A percentile compares a stretch with the other conserved stretches of the same genome.
phyloP scores from a whole-genome alignment of 2,329 filamentous ascomycete genomes.

The Colletotrichum ledebouriae region DNA sequence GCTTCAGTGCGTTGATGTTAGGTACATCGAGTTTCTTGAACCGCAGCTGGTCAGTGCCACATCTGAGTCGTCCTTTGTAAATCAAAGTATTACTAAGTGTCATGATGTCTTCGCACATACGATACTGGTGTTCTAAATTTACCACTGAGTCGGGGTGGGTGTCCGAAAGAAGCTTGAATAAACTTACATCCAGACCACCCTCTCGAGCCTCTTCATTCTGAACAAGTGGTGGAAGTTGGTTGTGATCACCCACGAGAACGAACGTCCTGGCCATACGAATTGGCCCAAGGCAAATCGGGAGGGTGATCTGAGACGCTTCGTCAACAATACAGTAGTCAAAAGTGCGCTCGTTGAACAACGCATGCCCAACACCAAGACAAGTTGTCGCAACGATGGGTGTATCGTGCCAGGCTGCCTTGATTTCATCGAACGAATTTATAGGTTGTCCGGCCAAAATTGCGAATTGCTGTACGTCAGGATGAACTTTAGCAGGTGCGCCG shows the following conservation, averaged over 20 bases:
- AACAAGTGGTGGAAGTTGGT: conserved; percentile 93
- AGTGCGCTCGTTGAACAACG: conserved; percentile 86
- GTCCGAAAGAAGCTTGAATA: conserved; percentile 95
- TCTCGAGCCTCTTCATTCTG: conserved; percentile 89
- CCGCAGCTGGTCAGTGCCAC: conserved; percentile 84
- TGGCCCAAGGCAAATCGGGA: conserved; percentile 93
- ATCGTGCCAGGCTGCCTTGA: conserved; percentile 85
- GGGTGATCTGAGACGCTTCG: conserved; percentile 96
- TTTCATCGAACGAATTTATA: conserved; percentile 83
- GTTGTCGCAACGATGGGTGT: conserved; percentile 94
- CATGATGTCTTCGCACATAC: conserved; percentile 99
- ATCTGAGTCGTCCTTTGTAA: conserved; percentile 91
- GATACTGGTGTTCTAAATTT: conserved; percentile 94
- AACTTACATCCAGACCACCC: conserved; percentile 89
- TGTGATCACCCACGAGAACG: conserved; percentile 95
- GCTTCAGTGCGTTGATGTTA: conserved; percentile 70
- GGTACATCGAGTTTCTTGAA: conserved; percentile 77
- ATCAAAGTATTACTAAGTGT: conserved; percentile 91
- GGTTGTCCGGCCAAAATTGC: conserved; percentile 81
- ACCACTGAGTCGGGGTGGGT: conserved; percentile 88
- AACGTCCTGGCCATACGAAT: conserved; percentile 94
- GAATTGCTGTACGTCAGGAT: conserved; percentile 89
- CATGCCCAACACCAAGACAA: conserved; percentile 91
- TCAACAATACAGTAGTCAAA: conserved; percentile 99
- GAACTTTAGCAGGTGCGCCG: conserved; percentile 86